phyloP scores from a whole-genome alignment of 768 basidiomycete genomes.

The Collybia mongolica region DNA sequence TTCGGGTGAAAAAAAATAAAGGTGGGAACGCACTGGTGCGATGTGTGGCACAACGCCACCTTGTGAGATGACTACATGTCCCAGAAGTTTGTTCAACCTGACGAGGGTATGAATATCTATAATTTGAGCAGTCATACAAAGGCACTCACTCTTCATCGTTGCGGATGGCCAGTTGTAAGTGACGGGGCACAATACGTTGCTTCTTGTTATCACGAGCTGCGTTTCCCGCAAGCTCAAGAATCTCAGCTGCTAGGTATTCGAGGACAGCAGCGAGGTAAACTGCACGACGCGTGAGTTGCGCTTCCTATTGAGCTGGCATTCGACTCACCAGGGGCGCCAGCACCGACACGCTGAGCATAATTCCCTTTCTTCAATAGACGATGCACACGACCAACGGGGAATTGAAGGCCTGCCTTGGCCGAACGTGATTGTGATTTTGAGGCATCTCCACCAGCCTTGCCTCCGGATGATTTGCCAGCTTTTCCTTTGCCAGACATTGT shows the following conservation, averaged over 20 bases:
- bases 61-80: slow-evolving; percentile 85
- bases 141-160: slow-evolving; percentile 68
- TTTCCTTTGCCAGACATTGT: slow-evolving; percentile 41
- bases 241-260: slow-evolving; percentile 83
- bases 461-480: slow-evolving; percentile 31
- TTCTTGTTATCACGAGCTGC: slow-evolving; percentile 75
- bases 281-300: slow-evolving; percentile 16
- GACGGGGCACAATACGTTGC: slow-evolving; percentile 85
- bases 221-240: slow-evolving; percentile 81
- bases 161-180: slow-evolving; percentile 82
- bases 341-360: slow-evolving; percentile 77
- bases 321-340: slow-evolving; percentile 64
- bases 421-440: slow-evolving; percentile 61
- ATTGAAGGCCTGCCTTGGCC: slow-evolving; percentile 63
- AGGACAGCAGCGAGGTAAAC: slow-evolving; percentile 84
- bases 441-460: slow-evolving; percentile 34
- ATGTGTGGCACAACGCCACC: slow-evolving; percentile 85
- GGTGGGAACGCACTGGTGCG: slow-evolving; percentile 34
- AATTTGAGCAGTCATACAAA: not conserved
- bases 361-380: slow-evolving; percentile 76
- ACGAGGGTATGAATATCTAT: not conserved
- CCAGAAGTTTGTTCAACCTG: slow-evolving; percentile 78
- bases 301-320: not conserved
- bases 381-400: slow-evolving; percentile 84
- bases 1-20: not conserved